Evolutionary conservation across 2,329 filamentous ascomycete species (phyloP).

Genomic region (Zalaria sp.): DNA sequence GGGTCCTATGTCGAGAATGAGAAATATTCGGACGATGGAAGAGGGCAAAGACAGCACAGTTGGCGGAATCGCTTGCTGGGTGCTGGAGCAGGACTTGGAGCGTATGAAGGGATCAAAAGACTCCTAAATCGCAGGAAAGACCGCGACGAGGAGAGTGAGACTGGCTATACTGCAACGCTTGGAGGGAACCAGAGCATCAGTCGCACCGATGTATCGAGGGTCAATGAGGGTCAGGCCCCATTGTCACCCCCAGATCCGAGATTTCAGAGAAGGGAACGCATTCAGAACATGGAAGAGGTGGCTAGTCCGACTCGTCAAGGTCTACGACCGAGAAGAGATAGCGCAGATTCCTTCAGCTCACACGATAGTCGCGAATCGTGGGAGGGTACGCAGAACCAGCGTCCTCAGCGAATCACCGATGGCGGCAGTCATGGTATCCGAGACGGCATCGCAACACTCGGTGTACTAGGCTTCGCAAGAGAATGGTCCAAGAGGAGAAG

Average conservation of each 20-base stretch:
- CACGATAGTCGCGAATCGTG: constrained; percentile 6
- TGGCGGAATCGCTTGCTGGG: constrained; percentile 33
- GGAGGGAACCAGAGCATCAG: constrained; percentile 30
- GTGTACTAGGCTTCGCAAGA: constrained; percentile 24
- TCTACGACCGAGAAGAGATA: constrained; percentile 4
- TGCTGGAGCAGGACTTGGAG: constrained; percentile 30
- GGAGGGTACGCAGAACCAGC: constrained; percentile 3
- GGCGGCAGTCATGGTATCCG: constrained; percentile 22
- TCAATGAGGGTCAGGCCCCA: constrained; percentile 24
- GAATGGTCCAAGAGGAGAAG: constrained; percentile 34
- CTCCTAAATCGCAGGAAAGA: constrained; percentile 41
- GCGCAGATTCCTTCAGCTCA: constrained; percentile 6
- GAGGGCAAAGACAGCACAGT: constrained; percentile 14
- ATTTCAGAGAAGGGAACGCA: constrained; percentile 1
- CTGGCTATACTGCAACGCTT: constrained; percentile 28
- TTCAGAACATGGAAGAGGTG: neutral
- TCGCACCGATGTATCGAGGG: constrained; percentile 31
- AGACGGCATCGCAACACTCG: constrained; percentile 33
- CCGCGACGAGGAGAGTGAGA: constrained; percentile 37
- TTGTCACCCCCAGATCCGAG: constrained; percentile 5
- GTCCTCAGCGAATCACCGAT: constrained; percentile 7
- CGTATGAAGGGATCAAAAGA: constrained; percentile 28
- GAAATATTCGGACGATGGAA: constrained; percentile 17
- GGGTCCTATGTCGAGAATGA: constrained; percentile 19
- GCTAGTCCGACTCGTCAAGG: constrained; percentile 1